Base-by-base conservation (phyloP, 2,329 filamentous ascomycete genomes). In the Cladosporium sphaerospermum region DNA sequence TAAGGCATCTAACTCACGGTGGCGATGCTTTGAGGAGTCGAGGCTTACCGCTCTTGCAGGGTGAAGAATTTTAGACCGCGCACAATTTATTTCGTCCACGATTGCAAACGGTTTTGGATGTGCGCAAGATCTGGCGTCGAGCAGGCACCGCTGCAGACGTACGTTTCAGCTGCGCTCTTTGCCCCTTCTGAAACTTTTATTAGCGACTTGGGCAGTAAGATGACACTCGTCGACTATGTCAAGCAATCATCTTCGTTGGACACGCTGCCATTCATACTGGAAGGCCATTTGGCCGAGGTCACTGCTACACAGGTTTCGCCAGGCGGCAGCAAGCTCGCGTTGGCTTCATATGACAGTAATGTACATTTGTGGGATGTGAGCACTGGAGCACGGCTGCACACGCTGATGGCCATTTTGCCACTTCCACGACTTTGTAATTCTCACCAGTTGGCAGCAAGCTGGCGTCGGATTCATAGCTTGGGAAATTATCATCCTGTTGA, bases 261-360 rank as follows among this genome's bases (percentile, higher is more conserved):
- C 14, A 6, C 18, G 9, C 14, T 11, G 9, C n/a, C 19, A 6
- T 19, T 31, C n/a, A 51, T 13, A 9, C 36, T 52, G 9, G 32
- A 44, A 14, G 53, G 53, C 31, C 53, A 55, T 36, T 39, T 23
- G 5, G 32, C 13, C 14, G 6, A 18, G 37, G 44, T 56, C 23
- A 45, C 3, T 3, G 44, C 37, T 13, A 40, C 54, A 13, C 14
- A 34, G n/a, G 54, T 56, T 45, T 54, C 54, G 18, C 51, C 51
- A 14, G 41, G 41, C 33, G 36, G 43, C 36, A 41, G 28, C n/a
- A 34, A 14, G 31, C 23, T 53, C 11, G 46, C 46, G 34, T 41
- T 36, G 19, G 46, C 18, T 31, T 49, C 46, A 40, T 9, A 41
- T 32, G 37, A 53, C 36, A 45, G 42, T 8, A 45, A 28, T 37